Percentiles rank a stretch among this genome's conserved stretches.
Conservation (phyloP, 768 basidiomycete species). For the Agaricus bisporus region DNA sequence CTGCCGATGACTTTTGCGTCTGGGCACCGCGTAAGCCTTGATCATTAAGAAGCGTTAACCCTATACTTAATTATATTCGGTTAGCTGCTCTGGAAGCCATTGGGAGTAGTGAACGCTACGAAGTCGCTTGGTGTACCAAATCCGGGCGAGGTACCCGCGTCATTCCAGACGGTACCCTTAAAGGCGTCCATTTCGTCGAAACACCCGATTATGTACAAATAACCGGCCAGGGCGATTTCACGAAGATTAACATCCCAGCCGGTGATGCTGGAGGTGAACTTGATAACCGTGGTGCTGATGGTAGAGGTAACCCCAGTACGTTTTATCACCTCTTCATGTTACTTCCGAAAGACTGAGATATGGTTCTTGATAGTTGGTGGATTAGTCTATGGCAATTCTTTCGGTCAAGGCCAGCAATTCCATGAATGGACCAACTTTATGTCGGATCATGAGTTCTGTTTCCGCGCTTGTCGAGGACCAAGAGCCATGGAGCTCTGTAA, state of each 20-base stretch:
- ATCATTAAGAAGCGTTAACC: background rate
- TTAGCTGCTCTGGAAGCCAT: conserved; percentile 41
- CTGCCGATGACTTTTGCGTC: conserved; percentile 61
- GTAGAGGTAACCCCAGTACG: conserved; percentile 42
- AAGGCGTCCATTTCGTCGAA: conserved; percentile 63
- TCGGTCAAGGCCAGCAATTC: conserved; percentile 44
- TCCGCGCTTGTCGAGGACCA: conserved; percentile 63
- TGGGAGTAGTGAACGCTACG: conserved; percentile 61
- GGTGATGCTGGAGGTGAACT: conserved; percentile 67
- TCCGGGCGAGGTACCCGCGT: conserved; percentile 65
- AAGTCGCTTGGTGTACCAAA: conserved; percentile 75
- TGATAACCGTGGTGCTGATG: conserved; percentile 66
- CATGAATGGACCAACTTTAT: conserved; percentile 88
- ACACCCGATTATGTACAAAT: conserved; percentile 61
- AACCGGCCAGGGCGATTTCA: conserved; percentile 64
- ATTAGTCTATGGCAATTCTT: conserved; percentile 60
- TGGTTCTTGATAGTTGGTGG: conserved; percentile 50
- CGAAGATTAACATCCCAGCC: conserved; percentile 50
- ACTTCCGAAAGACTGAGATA: conserved; percentile 16
- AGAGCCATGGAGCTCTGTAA: conserved; percentile 59
- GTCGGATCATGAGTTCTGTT: conserved; percentile 59
- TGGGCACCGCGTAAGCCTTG: conserved; percentile 49
- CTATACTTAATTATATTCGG: background rate
- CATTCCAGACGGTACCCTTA: conserved; percentile 62
- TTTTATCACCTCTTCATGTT: background rate